Conservation (phyloP, 2,329 filamentous ascomycete genomes). For the Aspergillus aculeatinus region DNA sequence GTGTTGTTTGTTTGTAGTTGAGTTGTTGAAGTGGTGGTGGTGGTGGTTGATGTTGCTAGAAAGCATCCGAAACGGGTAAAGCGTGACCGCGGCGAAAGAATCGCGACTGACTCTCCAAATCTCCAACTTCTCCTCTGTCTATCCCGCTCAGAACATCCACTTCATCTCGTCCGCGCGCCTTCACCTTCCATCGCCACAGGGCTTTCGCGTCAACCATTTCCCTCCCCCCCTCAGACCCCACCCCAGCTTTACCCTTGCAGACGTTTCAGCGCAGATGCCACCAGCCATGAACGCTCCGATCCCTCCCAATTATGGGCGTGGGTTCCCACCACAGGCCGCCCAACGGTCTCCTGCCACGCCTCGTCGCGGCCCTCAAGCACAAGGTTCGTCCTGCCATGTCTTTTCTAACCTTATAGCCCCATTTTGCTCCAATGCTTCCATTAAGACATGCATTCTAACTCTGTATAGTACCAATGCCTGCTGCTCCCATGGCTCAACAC, state of each 20-base stretch:
- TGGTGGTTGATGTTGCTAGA: neutral
- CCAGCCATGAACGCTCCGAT: slow-evolving; percentile 41
- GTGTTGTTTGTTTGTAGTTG: neutral
- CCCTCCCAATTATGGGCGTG: slow-evolving; percentile 44
- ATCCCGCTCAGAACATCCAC: slow-evolving; percentile 4
- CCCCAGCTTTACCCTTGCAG: slow-evolving; percentile 4
- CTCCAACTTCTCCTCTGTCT: slow-evolving; percentile 1
- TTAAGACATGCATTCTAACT: slow-evolving; percentile 12
- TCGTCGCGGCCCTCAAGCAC: slow-evolving; percentile 39
- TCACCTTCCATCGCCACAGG: slow-evolving; percentile 5
- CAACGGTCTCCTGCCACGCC: slow-evolving; percentile 45
- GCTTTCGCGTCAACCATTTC: slow-evolving; percentile 3
- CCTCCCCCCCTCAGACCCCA: neutral
- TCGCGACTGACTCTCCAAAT: slow-evolving; percentile 27
- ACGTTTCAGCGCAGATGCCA: slow-evolving; percentile 4
- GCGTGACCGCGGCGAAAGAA: slow-evolving; percentile 36
- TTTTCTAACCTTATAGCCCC: slow-evolving; percentile 6
- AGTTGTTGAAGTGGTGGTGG: neutral
- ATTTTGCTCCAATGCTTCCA: neutral
- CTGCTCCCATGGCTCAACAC: slow-evolving; percentile 39
- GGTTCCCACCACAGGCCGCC: slow-evolving; percentile 39
- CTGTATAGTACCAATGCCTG: slow-evolving; percentile 31
- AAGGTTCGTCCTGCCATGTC: slow-evolving; percentile 33
- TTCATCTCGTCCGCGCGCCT: slow-evolving; percentile 20
- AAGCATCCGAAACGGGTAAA: slow-evolving; percentile 35